Conservation (phyloP, 768 basidiomycete genomes). For the Termitomyces sp. region DNA sequence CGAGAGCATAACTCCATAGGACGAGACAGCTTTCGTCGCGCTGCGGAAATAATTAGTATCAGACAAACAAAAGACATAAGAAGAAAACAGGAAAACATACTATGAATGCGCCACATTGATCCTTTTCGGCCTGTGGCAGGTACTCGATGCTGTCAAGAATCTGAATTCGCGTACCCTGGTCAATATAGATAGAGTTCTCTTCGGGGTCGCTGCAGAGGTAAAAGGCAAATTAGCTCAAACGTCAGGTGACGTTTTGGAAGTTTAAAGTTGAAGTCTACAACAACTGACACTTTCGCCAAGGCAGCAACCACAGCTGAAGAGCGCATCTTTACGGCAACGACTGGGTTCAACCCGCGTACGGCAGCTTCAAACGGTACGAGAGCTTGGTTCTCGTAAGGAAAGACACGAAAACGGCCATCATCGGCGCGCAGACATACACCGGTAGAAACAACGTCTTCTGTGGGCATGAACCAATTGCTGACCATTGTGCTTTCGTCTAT, state of each 20-base stretch:
- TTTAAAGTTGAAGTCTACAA: not conserved
- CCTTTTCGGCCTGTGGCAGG: conserved; percentile 77
- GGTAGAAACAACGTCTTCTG: conserved; percentile 62
- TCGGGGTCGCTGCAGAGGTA: conserved; percentile 38
- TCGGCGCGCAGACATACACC: conserved; percentile 71
- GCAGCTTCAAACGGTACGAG: conserved; percentile 78
- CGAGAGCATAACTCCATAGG: conserved; percentile 75
- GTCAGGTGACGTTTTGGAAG: not conserved
- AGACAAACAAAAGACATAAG: not conserved
- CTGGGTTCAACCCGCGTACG: conserved; percentile 71
- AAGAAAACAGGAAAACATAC: conserved; percentile 21
- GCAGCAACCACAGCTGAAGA: conserved; percentile 76
- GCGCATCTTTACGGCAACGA: conserved; percentile 75
- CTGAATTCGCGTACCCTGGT: conserved; percentile 80
- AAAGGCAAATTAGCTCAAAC: not conserved
- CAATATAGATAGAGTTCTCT: conserved; percentile 59
- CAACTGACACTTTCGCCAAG: conserved; percentile 58
- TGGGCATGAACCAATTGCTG: conserved; percentile 81
- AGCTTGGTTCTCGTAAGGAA: conserved; percentile 74
- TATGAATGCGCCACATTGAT: conserved; percentile 84
- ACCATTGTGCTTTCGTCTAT: conserved; percentile 54
- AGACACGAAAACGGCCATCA: conserved; percentile 65
- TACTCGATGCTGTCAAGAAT: conserved; percentile 64
- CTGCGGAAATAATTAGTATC: conserved; percentile 16
- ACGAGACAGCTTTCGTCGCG: conserved; percentile 76